These are phyloP conservation scores for Cladosporium phlei DNA, from an alignment of 2,329 filamentous ascomycete species.

Conservation along the genomic window DNA sequence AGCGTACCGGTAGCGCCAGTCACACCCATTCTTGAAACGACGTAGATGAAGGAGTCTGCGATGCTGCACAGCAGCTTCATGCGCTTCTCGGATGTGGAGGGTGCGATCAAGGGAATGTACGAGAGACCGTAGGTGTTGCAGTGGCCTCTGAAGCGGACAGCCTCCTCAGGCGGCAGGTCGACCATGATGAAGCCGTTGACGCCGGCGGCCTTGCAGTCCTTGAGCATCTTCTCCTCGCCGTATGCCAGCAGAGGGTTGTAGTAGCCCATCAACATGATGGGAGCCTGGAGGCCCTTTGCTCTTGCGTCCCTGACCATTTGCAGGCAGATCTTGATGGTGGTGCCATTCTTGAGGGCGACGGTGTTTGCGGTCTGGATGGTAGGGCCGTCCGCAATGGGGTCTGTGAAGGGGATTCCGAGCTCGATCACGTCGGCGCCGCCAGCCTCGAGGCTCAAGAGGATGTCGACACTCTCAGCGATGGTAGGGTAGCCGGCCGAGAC, in stretches of 20 bases:
- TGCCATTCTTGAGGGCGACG: conserved; percentile 77
- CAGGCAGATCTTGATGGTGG: conserved; percentile 74
- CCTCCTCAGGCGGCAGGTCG: conserved; percentile 92
- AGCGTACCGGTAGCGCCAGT: conserved; percentile 83
- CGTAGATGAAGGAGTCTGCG: conserved; percentile 97
- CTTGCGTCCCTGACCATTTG: conserved; percentile 80
- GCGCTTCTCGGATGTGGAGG: conserved; percentile 82
- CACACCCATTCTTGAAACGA: conserved; percentile 94
- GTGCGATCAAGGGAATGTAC: conserved; percentile 95
- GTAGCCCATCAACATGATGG: conserved; percentile 95
- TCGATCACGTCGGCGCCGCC: conserved; percentile 95
- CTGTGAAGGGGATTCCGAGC: conserved; percentile 92
- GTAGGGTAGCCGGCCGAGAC: conserved; percentile 91
- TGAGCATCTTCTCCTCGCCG: conserved; percentile 82
- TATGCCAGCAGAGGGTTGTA: conserved; percentile 95
- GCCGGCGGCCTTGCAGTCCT: conserved; percentile 76
- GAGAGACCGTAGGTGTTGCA: conserved; percentile 80
- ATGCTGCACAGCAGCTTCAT: conserved; percentile 96
- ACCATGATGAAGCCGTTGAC: conserved; percentile 97
- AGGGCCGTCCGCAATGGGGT: conserved; percentile 95
- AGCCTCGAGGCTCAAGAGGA: conserved; percentile 84
- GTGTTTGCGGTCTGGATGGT: conserved; percentile 96
- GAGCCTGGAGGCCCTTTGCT: conserved; percentile 68
- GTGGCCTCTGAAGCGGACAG: conserved; percentile 80
- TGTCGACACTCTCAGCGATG: conserved; percentile 73